phyloP scores from a whole-genome alignment of 257 asterid genomes.

The Salvia miltiorrhiza region DNA sequence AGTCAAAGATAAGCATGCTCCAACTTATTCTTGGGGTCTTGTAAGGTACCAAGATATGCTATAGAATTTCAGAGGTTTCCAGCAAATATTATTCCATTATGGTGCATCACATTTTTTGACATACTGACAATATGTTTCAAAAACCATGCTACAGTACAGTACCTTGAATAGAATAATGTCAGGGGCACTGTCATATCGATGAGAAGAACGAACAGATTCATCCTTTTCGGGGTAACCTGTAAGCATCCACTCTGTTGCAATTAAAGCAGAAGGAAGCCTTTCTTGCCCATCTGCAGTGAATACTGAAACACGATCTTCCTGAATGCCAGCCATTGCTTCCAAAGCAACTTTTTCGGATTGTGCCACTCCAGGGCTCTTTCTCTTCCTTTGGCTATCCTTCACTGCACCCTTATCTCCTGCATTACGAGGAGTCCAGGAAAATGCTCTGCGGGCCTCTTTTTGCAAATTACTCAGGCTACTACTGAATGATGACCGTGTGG shows the following conservation, averaged over 20 bases:
- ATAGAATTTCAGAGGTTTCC: neutral
- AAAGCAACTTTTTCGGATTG: conserved; percentile 86
- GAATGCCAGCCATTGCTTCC: conserved; percentile 93
- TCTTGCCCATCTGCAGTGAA: conserved; percentile 89
- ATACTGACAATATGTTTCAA: neutral
- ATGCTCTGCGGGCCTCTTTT: conserved; percentile 97
- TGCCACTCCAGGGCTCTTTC: conserved; percentile 81
- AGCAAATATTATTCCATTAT: neutral
- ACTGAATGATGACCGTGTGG: conserved; percentile 72
- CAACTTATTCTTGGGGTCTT: neutral
- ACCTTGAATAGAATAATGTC: conserved; percentile 94
- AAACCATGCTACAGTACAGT: conserved; percentile 26
- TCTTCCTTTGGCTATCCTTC: conserved; percentile 79
- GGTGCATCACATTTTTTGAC: conserved; percentile 6
- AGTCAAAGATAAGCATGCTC: neutral
- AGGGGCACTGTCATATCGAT: conserved; percentile 91
- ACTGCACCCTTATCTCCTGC: conserved; percentile 74
- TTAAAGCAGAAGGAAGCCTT: conserved; percentile 76
- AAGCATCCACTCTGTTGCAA: conserved; percentile 98
- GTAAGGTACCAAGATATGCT: neutral
- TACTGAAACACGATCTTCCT: conserved; percentile 79
- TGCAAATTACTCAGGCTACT: conserved; percentile 89
- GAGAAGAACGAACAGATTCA: conserved; percentile 89
- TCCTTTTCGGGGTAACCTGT: conserved; percentile 81
- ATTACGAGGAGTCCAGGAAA: conserved; percentile 92